Conservation (phyloP, 169 alveolate genomes). For the Plasmodium reichenowi region DNA sequence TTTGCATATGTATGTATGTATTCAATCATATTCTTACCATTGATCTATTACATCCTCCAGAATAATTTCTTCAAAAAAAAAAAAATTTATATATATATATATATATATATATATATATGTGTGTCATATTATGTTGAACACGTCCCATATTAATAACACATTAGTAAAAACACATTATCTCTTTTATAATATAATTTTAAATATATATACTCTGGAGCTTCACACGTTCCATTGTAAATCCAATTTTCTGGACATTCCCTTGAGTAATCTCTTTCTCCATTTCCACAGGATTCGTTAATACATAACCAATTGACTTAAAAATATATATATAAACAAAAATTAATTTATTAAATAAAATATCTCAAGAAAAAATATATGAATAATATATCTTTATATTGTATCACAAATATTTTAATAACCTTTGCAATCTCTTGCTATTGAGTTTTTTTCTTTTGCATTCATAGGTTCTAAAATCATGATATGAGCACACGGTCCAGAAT, state of each 20-base stretch:
- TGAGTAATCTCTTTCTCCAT: slow-evolving; percentile 51
- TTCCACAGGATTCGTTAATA: slow-evolving; percentile 59
- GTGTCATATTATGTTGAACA: too few relatives aligned
- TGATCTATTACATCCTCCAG: slow-evolving; percentile 55
- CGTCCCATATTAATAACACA: too few relatives aligned
- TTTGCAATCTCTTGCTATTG: slow-evolving; percentile 45
- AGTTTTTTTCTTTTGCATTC: slow-evolving; percentile 64
- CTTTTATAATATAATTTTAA: background rate
- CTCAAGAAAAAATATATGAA: background rate
- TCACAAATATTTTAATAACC: slow-evolving; percentile 11
- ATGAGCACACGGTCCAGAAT: slow-evolving; percentile 67
- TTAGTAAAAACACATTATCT: too few relatives aligned
- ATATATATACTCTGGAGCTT: slow-evolving; percentile 51
- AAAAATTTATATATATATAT: too few relatives aligned
- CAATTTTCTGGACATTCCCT: slow-evolving; percentile 64
- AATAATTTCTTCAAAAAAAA: slow-evolving; percentile 35
- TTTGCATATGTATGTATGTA: background rate
- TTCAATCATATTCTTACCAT: slow-evolving; percentile 26
- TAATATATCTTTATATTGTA: background rate
- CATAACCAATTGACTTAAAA: slow-evolving; percentile 52
- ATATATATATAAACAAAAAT: background rate
- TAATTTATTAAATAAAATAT: background rate
- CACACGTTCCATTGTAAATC: slow-evolving; percentile 69
- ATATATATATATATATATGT: background rate
- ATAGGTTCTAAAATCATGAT: slow-evolving; percentile 62